A percentile compares a stretch with the other conserved stretches of the same genome.
phyloP scores from a whole-genome alignment of 768 basidiomycete genomes.

The Lanmaoa pseudosensibilis region DNA sequence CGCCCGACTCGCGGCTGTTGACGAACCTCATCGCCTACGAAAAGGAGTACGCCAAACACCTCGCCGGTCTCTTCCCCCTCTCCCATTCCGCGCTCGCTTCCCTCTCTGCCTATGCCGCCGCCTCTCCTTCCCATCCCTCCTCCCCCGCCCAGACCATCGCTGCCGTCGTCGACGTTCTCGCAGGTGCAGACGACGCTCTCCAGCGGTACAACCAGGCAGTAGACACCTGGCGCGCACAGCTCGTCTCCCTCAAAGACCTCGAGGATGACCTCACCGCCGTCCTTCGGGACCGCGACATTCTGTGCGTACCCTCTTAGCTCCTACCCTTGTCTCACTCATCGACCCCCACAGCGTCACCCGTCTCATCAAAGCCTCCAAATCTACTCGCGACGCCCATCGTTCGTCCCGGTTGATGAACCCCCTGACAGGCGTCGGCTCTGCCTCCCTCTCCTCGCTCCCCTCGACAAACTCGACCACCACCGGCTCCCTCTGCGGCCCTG shows the following conservation, averaged over 20 bases:
- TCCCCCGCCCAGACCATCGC: conserved; percentile 19
- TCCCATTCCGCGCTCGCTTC: conserved; percentile 63
- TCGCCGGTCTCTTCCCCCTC: conserved; percentile 54
- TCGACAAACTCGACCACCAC: conserved; percentile 32
- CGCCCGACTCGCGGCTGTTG: conserved; percentile 73
- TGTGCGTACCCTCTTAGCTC: conserved; percentile 49
- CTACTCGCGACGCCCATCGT: conserved; percentile 38
- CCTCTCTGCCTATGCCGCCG: conserved; percentile 71
- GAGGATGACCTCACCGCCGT: conserved; percentile 75
- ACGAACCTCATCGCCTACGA: conserved; percentile 66
- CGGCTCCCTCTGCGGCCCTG: conserved; percentile 15
- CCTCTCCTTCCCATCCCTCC: conserved; percentile 44
- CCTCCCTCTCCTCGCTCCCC: conserved; percentile 44
- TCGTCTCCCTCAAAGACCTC: conserved; percentile 58
- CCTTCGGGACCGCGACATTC: conserved; percentile 70
- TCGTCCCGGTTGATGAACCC: conserved; percentile 31
- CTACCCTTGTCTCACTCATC: background rate
- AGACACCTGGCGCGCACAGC: conserved; percentile 63
- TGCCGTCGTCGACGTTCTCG: conserved; percentile 56
- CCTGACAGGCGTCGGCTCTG: conserved; percentile 35
- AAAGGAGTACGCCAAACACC: conserved; percentile 67
- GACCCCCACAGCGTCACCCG: conserved; percentile 61
- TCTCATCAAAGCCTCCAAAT: conserved; percentile 75
- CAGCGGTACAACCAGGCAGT: conserved; percentile 57
- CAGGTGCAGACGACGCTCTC: conserved; percentile 68